Percentiles rank a stretch among this genome's conserved stretches.
Conservation (phyloP, 2,329 filamentous ascomycete species). For the Xylariomycetidae sp. region DNA sequence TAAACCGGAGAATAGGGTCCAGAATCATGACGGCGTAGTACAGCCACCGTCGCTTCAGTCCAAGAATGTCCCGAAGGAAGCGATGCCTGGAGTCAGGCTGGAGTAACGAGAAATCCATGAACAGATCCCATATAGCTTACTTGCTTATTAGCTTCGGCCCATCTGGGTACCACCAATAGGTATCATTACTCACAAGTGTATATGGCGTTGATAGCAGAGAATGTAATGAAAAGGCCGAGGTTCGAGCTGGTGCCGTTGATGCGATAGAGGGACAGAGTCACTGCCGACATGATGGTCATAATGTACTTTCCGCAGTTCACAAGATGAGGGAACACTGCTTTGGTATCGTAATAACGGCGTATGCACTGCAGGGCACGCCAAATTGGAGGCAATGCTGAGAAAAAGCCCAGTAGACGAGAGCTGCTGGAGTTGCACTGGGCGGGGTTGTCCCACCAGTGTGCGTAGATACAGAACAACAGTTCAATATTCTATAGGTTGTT, state of each 20-base stretch:
- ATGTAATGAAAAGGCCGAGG: slow-evolving; percentile 71
- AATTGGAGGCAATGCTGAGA: slow-evolving; percentile 76
- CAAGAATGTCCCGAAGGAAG: slow-evolving; percentile 72
- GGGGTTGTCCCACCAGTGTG: slow-evolving; percentile 69
- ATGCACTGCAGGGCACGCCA: slow-evolving; percentile 91
- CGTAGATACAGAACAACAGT: slow-evolving; percentile 91
- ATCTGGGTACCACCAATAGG: too few species aligned
- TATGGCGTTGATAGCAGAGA: slow-evolving; percentile 75
- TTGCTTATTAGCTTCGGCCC: too few species aligned
- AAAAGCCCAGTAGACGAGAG: slow-evolving; percentile 80
- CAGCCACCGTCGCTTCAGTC: slow-evolving; percentile 71
- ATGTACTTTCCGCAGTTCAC: slow-evolving; percentile 90
- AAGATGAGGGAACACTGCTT: slow-evolving; percentile 85
- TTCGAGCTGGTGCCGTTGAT: slow-evolving; percentile 55
- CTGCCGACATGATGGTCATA: slow-evolving; percentile 76
- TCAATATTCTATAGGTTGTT: slow-evolving; percentile 65
- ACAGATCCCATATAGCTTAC: slow-evolving; percentile 79
- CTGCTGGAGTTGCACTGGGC: slow-evolving; percentile 78
- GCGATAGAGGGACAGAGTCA: slow-evolving; percentile 77
- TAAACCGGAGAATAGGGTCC: slow-evolving; percentile 83
- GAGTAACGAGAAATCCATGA: slow-evolving; percentile 94
- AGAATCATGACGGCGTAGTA: slow-evolving; percentile 84
- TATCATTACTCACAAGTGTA: slow-evolving; percentile 77
- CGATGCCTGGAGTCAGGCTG: slow-evolving; percentile 66
- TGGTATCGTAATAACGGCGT: slow-evolving; percentile 81